Base-by-base conservation (phyloP, 139 green algal species). In the Chlamydomonas sp. region DNA sequence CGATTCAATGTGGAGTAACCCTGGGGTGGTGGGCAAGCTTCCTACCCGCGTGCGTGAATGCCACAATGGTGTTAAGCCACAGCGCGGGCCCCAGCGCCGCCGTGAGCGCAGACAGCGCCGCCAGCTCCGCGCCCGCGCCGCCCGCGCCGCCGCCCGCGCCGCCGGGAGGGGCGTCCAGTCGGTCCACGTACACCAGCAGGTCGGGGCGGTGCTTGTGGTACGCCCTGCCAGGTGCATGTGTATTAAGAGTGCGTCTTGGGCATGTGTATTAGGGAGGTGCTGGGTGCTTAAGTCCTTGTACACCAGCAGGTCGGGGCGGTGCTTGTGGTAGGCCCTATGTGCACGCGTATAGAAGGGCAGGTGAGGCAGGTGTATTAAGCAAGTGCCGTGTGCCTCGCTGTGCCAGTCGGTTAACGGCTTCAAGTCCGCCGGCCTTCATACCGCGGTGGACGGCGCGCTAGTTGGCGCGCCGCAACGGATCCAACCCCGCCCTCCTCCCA, bases 51-150 rank as follows among this genome's bases (percentile, higher is more conserved):
- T 95, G 92, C 4, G 92, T 92, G 69, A 95, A 86, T 8, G 89
- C 89, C 66, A 95, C 89, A 15, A 95, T 92, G 5, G 92, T 95
- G 79, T 95, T 95, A 71, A 95, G 89, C 92, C 92, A 95, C 63
- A 91, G 66, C 31, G n/a, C 80, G 1, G 90, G 85, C 5, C 92
- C 92, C 58, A 93, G 85, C 58, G 79, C 84, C 6, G 73, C 76
- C 0, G 79, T 90, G 12, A 95, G 75, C 10, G 14, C 74, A 49
- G 80, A 71, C 17, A 94, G 87, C 67, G 88, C 89, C 18, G 77
- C 75, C 71, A 92, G 64, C 77, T 94, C 91, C 1, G 66, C 84
- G n/a, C 89, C 84, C n/a, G 77, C 20, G 2, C 68, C 75, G 2
- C n/a, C 75, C 18, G 2, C n/a, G 4, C 5, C 18, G 88, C 84